A percentile compares a stretch with the other conserved stretches of the same genome.
Evolutionary conservation across 345 rosid genomes (phyloP).

Genomic region (Bruguiera gymnorhiza): DNA sequence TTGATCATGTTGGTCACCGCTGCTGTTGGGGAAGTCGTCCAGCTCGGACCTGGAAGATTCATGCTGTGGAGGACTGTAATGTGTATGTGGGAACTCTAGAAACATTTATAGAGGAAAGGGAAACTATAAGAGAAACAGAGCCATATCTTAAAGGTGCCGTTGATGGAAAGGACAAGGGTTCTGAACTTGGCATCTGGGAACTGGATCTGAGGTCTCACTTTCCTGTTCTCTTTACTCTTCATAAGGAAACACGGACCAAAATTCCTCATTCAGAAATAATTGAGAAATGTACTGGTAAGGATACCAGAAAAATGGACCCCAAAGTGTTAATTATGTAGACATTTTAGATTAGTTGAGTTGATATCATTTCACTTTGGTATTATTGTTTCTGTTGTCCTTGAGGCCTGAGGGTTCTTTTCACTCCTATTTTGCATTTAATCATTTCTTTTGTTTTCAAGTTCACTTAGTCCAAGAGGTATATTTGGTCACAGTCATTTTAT

Average conservation of each 20-base stretch:
- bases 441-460: background rate
- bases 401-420: background rate
- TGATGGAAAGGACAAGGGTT: slow-evolving; percentile 49
- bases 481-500: background rate
- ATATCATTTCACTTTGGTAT: background rate
- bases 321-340: background rate
- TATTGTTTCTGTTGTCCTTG: too few relatives aligned
- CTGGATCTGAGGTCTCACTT: slow-evolving; percentile 74
- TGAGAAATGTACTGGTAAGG: slow-evolving; percentile 75
- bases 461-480: background rate
- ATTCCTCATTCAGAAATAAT: slow-evolving; percentile 69
- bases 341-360: background rate
- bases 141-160: slow-evolving; percentile 49
- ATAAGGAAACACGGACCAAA: slow-evolving; percentile 53
- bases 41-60: slow-evolving; percentile 95
- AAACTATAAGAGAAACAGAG: slow-evolving; percentile 59
- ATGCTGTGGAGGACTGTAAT: slow-evolving; percentile 81
- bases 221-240: slow-evolving; percentile 66
- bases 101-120: slow-evolving; percentile 86
- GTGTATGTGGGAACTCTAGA: slow-evolving; percentile 93
- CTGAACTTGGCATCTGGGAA: slow-evolving; percentile 72
- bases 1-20: slow-evolving; percentile 86
- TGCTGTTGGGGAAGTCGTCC: slow-evolving; percentile 99
- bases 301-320: background rate
- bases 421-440: background rate